Evolutionary conservation across 2,329 filamentous ascomycete genomes (phyloP), one percentile per base, ranked within the genome.

Genomic region (Curvularia spicifera): DNA sequence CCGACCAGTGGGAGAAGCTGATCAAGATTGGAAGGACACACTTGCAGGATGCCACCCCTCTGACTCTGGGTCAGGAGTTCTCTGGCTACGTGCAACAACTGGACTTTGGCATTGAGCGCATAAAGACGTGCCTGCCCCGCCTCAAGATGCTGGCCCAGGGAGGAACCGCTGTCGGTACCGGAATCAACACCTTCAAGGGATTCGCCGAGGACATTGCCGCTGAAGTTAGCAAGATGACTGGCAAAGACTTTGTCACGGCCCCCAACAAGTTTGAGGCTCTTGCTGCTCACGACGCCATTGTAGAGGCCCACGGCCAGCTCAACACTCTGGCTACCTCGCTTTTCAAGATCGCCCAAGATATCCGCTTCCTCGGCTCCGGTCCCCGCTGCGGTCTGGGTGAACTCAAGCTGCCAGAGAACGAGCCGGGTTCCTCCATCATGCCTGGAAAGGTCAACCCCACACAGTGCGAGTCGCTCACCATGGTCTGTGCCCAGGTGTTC

Each of bases 21-120:
- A 98, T 99, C 85, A 99, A 99, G 88, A 99, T 99, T 75, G 95
- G 95, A 69, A 89, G 95, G 71, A 99, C 95, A 55, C 95, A 99
- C 81, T 84, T 99, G 76, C 95, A 98, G 82, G 95, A 99, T 75
- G 95, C 95, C 61, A 99, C 95, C 2, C 95, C 95, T 43, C 82
- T 99, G 72, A 98, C 94, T 13, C 88, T 98, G 42, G 94, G 91
- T 13, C 95, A 99, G 81, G 95, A 98, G 80, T 98, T 98, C 83
- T 97, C 93, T 22, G 95, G 94, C 71, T 99, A 98, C 78, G 93
- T 97, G 39, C 91, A 92, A 39, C 95, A 99, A 83, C 87, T 99
- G 15, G 91, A 96, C 78, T 91, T 90, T 72, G 91, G 93, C 76
- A 90, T 97, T 75, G 87, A 91, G 84, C 91, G 95, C 59, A 87